Conservation (phyloP, 1,139 yeast genomes). For the Yamadazyma dendronema region DNA sequence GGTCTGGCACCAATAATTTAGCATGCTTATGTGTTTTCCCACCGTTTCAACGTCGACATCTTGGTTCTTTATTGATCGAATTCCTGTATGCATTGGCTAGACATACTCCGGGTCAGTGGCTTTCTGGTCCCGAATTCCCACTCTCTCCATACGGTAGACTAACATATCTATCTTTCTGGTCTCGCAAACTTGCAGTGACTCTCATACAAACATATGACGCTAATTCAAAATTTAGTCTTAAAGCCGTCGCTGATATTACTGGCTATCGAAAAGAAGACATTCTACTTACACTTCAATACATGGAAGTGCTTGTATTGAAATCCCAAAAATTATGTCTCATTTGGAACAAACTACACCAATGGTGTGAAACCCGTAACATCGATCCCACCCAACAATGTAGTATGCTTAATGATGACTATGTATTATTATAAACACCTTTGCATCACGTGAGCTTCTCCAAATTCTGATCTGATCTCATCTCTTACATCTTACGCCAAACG, state of each 20-base stretch:
- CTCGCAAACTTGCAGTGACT: conserved; percentile 33
- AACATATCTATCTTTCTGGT: conserved; percentile 80
- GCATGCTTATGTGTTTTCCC: conserved; percentile 93
- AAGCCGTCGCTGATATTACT: conserved; percentile 53
- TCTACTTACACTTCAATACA: conserved; percentile 57
- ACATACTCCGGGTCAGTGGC: conserved; percentile 43
- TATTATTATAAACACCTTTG: conserved; percentile 18
- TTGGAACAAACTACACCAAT: conserved; percentile 24
- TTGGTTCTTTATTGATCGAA: conserved; percentile 80
- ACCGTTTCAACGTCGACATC: conserved; percentile 76
- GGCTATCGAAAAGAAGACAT: conserved; percentile 75
- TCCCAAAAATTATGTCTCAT: conserved; percentile 18
- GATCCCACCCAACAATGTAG: conserved; percentile 23
- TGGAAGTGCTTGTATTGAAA: conserved; percentile 45
- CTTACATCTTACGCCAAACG: neutral
- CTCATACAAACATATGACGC: conserved; percentile 9
- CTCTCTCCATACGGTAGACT: conserved; percentile 76
- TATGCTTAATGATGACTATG: conserved; percentile 28
- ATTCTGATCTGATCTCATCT: conserved; percentile 1
- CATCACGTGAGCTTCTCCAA: too few species aligned
- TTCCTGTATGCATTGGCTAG: conserved; percentile 76
- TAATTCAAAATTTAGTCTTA: conserved; percentile 37
- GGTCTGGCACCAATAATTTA: conserved; percentile 75
- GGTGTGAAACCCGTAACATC: conserved; percentile 28
- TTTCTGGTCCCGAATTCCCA: conserved; percentile 92